Base-by-base conservation (phyloP, 148 eudicot species). In the Salicornia ramosissima region DNA sequence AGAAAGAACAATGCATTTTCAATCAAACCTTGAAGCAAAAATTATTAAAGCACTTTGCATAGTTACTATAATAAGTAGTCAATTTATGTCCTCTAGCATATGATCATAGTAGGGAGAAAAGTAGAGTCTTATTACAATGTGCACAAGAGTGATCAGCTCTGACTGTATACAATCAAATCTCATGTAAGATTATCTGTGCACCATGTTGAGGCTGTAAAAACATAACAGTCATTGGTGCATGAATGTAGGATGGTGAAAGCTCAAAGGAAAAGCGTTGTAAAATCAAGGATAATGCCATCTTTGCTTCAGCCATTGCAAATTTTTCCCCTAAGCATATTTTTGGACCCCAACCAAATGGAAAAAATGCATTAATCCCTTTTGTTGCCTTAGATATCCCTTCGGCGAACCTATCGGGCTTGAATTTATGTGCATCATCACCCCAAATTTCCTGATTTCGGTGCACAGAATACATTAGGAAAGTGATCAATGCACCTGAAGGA, bases 341-440 rank as follows among this genome's bases (percentile, higher is more conserved):
- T 10, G 81, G 81, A 9, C 81, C 77, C 29, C 45, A 64, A 11
- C 81, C 65, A 36, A 73, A 68, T 0, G 77, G 63, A 65, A 65
- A 43, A 7, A 65, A 65, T 15, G 68, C 49, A 8, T 9, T 16
- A 26, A 21, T 40, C 53, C 53, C 68, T 45, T 39, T 24, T 18
- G 53, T 49, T 49, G 53, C 53, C 0, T 19, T 49, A 4, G 53
- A 18, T 14, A 49, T 19, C 53, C 53, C 66, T 24, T 76, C 57
- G 5, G 61, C 57, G 24, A 78, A 78, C 19, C 77, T 70, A 0
- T 68, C 69, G 13, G 81, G 81, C 45, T 54, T 73, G 70, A 78
- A 78, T 47, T 69, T 52, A 8, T 68, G 52, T 19, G 81, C 70
- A 12, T 78, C 77, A 10, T 63, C 63, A 0, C 81, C 77, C 77